These are phyloP conservation scores for Cucurbita pepo DNA, from an alignment of 306 rosid species.

Conservation along the genomic window DNA sequence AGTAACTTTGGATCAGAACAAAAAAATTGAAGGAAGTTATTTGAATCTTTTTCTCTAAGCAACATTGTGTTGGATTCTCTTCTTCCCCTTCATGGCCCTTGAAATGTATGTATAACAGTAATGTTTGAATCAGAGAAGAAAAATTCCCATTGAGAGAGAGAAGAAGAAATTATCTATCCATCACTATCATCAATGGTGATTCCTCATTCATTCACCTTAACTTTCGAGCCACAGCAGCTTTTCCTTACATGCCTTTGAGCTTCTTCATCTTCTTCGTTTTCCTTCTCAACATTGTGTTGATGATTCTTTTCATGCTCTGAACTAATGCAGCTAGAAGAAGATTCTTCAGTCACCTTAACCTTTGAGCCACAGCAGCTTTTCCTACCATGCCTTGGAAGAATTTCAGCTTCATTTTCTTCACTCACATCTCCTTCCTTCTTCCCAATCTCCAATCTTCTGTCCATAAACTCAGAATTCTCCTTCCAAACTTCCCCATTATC, in stretches of 20 bases:
- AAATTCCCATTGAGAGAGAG: neutral
- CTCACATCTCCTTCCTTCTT: conserved; percentile 8
- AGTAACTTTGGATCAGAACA: no score
- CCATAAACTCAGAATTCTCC: conserved; percentile 71
- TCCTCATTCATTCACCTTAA: conserved; percentile 20
- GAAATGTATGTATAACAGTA: neutral
- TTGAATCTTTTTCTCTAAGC: neutral
- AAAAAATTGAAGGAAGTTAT: neutral
- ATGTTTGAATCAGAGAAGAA: neutral
- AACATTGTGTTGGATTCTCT: neutral
- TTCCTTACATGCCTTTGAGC: conserved; percentile 16
- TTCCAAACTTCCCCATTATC: conserved; percentile 92
- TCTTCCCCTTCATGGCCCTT: neutral
- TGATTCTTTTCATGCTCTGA: neutral
- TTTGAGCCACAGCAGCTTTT: conserved; percentile 47
- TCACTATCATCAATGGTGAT: neutral
- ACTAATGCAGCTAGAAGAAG: neutral
- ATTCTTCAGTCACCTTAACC: conserved; percentile 27
- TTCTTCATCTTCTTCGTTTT: conserved; percentile 6
- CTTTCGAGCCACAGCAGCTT: conserved; percentile 46
- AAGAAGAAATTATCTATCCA: neutral
- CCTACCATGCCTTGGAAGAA: conserved; percentile 11
- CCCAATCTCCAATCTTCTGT: conserved; percentile 46
- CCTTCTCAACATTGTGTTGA: neutral
- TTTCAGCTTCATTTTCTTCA: conserved; percentile 3